Conservation (phyloP, 768 basidiomycete genomes). For the Amanita brunnescens region DNA sequence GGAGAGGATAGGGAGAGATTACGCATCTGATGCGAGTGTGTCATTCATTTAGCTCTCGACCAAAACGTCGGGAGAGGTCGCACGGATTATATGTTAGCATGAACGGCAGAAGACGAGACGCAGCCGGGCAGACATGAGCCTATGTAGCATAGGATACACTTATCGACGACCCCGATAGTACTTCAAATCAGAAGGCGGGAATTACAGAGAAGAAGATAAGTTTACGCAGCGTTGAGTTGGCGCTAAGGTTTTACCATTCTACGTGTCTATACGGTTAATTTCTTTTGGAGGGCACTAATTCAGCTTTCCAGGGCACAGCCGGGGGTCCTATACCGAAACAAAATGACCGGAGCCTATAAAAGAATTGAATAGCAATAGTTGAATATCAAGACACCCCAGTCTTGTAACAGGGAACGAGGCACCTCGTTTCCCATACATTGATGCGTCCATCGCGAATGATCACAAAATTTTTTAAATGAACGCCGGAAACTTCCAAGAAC, state of each 20-base stretch:
- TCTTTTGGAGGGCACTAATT: neutral
- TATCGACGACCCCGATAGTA: neutral
- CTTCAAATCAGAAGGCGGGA: neutral
- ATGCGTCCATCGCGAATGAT: neutral
- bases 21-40: neutral
- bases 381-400: neutral
- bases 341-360: neutral
- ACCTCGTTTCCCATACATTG: neutral
- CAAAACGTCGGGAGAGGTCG: neutral
- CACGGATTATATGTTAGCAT: neutral
- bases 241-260: conserved; percentile 2
- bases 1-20: neutral
- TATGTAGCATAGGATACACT: neutral
- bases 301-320: neutral
- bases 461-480: conserved; percentile 8
- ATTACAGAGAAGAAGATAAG: neutral
- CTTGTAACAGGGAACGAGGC: neutral
- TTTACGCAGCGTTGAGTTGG: neutral
- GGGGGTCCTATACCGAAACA: neutral
- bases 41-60: neutral
- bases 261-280: neutral
- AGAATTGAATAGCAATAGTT: neutral
- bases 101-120: neutral
- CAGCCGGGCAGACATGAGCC: neutral
- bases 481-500: conserved; percentile 4